Evolutionary conservation across 768 basidiomycete species (phyloP), one percentile per base, ranked within the genome.

Genomic region (Hemileccinum impolitum): DNA sequence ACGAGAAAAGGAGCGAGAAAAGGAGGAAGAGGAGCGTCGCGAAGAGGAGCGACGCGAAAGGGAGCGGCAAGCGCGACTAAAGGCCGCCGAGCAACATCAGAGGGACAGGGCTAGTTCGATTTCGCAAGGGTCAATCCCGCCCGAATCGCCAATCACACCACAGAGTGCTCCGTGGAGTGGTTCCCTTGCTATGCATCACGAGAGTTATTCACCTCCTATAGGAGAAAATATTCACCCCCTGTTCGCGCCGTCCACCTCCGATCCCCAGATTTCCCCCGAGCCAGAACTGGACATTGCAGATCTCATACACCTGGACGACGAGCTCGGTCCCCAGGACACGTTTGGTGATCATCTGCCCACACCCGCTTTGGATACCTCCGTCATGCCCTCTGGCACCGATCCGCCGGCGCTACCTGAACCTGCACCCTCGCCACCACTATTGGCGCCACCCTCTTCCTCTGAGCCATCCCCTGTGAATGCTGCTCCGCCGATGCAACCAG

Each of bases 271-370:
- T 25, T 53, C 61, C 6, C 57, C 68, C 17, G 86, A 85, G 63
- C 79, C 78, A 28, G 86, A 88, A 67, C 62, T 88, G 43, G 84
- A 87, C 58, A 77, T 89, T 17, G 79, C 80, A 34, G 87, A 89
- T 64, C 71, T 89, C 55, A 87, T 89, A 52, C 87, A 88, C 63
- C 78, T 89, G 53, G 87, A 89, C 53, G 86, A 87, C 42, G 84
- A 84, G 47, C 64, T 70, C 17, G 23, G 48, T 26, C 57, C 61
- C 43, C 70, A 73, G 41, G 74, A 77, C 39, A 51, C 52, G 7
- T 51, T 64, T 45, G 43, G 53, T 41, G 58, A 64, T 40, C 51
- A 62, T 15, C 26, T 55, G 6, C 47, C 54, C 14, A 47, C 55
- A 14, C 52, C 63, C 15, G 30, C 51, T 39, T 47, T 54, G 28